Base-by-base conservation (phyloP, 768 basidiomycete genomes). In the Agaricus subrufescens region DNA sequence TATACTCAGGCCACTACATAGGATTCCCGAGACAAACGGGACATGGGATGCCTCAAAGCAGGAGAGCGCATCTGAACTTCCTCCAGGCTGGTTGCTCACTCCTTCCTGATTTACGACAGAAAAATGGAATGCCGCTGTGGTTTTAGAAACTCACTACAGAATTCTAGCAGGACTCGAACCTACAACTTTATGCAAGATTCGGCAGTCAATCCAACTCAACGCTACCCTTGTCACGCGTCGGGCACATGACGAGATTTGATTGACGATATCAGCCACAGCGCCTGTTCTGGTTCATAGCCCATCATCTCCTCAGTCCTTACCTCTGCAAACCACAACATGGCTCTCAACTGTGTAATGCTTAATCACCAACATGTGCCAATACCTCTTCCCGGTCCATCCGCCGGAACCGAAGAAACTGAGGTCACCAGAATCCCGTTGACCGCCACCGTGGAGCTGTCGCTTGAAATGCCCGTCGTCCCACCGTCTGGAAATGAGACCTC, bases 121-220 rank as follows among this genome's bases (percentile, higher is more conserved):
- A 19, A 19, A 1, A n/a, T n/a, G 19, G 19, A 19, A 19, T 19
- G 19, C 19, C 19, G 19, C 19, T 19, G 19, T 19, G 19, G 19
- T 19, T 19, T 19, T 19, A 19, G 1, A 19, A 19, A 19, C 19
- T 19, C 19, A 19, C n/a, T 19, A 19, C 19, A 19, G 19, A 19
- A 26, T 4, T 12, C 53, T 62, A 63, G 87, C 88, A 89, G 89
- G 89, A 88, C 87, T 91, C 87, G 89, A 91, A 91, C 89, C 89
- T 91, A 88, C 89, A 91, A 86, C 89, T 90, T 87, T 89, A 89
- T 89, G 88, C 91, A 60, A 34, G 23, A 56, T 49, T 42, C 30
- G 19, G 39, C 54, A 23, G 80, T 88, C 87, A 19, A 19, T 19
- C 19, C 19, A 1, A 19, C 19, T 19, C 19, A 19, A 19, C 19